A percentile compares a stretch with the other conserved stretches of the same genome.
Conservation (phyloP, 2,329 filamentous ascomycete genomes). For the Scytalidium sp. region DNA sequence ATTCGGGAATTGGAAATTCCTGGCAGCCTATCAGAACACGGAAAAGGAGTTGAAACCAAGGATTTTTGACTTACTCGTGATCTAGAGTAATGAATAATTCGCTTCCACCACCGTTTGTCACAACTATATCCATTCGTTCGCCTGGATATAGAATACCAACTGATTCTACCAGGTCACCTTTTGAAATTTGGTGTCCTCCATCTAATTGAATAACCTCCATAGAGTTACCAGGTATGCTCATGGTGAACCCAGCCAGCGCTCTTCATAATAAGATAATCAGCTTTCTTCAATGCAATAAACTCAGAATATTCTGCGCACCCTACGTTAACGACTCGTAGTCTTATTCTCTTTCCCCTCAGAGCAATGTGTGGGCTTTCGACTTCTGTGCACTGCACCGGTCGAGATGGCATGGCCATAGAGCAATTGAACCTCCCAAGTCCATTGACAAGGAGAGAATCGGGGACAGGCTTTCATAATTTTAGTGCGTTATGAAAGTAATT, state of each 20-base stretch:
- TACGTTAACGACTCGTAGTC: slow-evolving; percentile 39
- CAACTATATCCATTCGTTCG: slow-evolving; percentile 39
- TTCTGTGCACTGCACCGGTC: slow-evolving; percentile 38
- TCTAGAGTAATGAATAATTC: slow-evolving; percentile 26
- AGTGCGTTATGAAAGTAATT: too few relatives aligned
- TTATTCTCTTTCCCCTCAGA: slow-evolving; percentile 21
- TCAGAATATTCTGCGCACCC: slow-evolving; percentile 25
- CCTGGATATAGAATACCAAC: slow-evolving; percentile 34
- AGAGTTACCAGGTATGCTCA: slow-evolving; percentile 28
- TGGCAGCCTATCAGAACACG: slow-evolving; percentile 12
- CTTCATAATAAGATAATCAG: too few relatives aligned
- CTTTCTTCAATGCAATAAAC: background rate
- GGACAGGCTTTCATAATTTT: slow-evolving; percentile 34
- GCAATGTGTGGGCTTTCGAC: slow-evolving; percentile 23
- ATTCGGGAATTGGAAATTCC: slow-evolving; percentile 42
- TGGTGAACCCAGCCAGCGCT: slow-evolving; percentile 36
- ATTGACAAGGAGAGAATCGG: slow-evolving; percentile 44
- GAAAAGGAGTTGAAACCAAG: too few relatives aligned
- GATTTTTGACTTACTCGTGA: slow-evolving; percentile 33
- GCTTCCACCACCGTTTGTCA: slow-evolving; percentile 1
- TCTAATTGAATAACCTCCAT: slow-evolving; percentile 38
- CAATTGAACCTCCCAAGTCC: slow-evolving; percentile 42
- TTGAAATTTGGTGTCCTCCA: slow-evolving; percentile 31
- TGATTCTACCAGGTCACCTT: slow-evolving; percentile 21
- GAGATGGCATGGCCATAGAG: slow-evolving; percentile 38